Base-by-base conservation (phyloP, 257 asterid species). In the Capsicum pubescens region DNA sequence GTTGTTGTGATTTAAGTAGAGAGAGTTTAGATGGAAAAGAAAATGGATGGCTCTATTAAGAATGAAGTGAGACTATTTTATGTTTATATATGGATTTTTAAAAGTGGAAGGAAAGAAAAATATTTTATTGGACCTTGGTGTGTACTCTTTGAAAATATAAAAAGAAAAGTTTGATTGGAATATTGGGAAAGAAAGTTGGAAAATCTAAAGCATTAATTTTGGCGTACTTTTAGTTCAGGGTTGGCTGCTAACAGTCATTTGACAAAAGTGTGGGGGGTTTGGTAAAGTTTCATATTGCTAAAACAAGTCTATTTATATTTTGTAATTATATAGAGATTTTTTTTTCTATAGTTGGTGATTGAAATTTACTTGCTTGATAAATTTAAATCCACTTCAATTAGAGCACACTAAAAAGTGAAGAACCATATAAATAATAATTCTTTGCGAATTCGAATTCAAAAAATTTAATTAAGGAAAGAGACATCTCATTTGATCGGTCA, bases 241-340 rank as follows among this genome's bases (percentile, higher is more conserved):
- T 88, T 88, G 89, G 90, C 84, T 85, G 87, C 77, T 66, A 26
- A 76, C 58, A 13, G 81, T 52, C 64, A 76, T 13, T 76, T 76
- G 81, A 54, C 50, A 6, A 72, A 3, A 69, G 12, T 39, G 50
- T 46, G 9, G 32, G 44, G 80, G 12, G 19, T 48, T 72, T 52
- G 13, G 60, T 2, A 74, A 19, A 74, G 19, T 50, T 44, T 74
- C 19, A 3, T 8, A 71, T 46, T 46, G 58, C 6, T 52, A 46
- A 72, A 70, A 70, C 79, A 44, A 60, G 67, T 60, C 4, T 11
- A 26, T 15, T 1, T 39, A 2, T 17, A n/a, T 13, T 66, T 70
- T 70, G 78, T 70, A 35, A 35, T 9, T 13, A 21, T 46, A n/a
- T 44, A 70, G 14, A 44, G 0, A 10, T 63, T 35, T 42, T 39